Base-by-base conservation (phyloP, 2,329 filamentous ascomycete genomes). In the Berkeleyomyces basicola region DNA sequence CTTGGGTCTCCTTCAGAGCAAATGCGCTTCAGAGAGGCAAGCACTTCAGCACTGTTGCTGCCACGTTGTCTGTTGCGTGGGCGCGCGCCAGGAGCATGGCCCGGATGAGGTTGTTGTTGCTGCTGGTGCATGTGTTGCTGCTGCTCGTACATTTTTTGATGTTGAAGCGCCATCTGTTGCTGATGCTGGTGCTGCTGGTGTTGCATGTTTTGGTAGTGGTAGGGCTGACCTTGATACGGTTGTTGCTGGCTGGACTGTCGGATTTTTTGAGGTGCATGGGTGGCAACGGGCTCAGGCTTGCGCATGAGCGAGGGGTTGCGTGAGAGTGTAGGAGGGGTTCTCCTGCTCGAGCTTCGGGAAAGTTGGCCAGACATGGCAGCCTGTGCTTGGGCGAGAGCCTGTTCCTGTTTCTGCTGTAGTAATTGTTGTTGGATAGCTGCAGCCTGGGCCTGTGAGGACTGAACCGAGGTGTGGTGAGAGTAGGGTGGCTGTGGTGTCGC, bases 1-100 rank as follows among this genome's bases (percentile, higher is more conserved):
- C 89, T 88, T 3, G 93, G 93, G 70, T 99, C 92, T 58, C 88
- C 89, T 61, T 90, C 84, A 31, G 85, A 91, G 72, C 93, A 97
- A 67, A 99, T 97, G 40, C 88, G 83, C 72, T 90, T 89, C 61
- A 99, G 79, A 16, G 88, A 85, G 23, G 84, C 82, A 46, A 95
- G 81, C 62, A 99, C 88, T 70, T 99, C 92, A 63, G 89, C 80
- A 55, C 82, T 84, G 67, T 83, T 88, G 71, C 87, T 95, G 71
- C 91, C 88, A 57, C 90, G 84, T 47, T 84, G 78, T 62, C 90
- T 82, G 68, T 91, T 88, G 65, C 91, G 83, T 23, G 88, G 87
- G 61, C 91, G 79, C 14, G 86, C 78, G 49, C 74, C 74, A 67
- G 84, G 77, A 16, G 72, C 70, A 37, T 71, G 74, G 7, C 70